phyloP scores from a whole-genome alignment of 1,284 basidiomycete species.

The Ceratorhiza oryzae-sativae region DNA sequence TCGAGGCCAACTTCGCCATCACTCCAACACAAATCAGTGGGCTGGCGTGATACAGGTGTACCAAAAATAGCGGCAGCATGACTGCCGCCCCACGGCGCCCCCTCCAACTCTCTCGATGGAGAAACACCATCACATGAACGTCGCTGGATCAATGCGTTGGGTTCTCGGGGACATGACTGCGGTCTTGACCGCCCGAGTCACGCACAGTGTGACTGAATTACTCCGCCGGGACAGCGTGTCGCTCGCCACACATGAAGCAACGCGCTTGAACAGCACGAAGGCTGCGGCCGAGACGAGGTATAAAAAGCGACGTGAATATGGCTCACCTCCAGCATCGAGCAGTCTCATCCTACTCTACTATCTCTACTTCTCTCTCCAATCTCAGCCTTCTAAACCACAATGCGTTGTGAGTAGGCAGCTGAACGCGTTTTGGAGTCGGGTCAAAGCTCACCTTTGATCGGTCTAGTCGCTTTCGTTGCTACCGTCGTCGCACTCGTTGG shows the following conservation, averaged over 20 bases:
- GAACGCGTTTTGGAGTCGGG: background rate
- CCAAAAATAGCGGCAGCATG: background rate
- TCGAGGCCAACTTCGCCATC: too few species aligned
- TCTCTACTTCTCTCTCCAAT: background rate
- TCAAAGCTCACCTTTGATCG: background rate
- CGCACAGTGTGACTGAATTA: background rate
- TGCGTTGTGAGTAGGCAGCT: conserved; percentile 14
- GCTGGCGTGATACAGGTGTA: too few species aligned
- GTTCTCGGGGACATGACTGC: background rate
- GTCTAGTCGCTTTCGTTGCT: conserved; percentile 13
- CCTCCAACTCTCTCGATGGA: background rate
- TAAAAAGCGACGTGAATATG: background rate
- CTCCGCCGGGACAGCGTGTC: background rate
- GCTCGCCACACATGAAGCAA: background rate
- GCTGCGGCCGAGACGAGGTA: background rate
- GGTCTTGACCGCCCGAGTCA: background rate
- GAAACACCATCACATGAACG: conserved; percentile 8
- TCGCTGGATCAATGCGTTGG: background rate
- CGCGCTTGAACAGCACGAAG: background rate
- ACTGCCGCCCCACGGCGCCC: too few species aligned
- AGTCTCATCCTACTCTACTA: background rate
- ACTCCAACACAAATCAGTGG: too few species aligned
- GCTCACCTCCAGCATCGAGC: conserved; percentile 7
- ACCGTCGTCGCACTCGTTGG: conserved; percentile 16
- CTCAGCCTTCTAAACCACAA: background rate